Evolutionary conservation across 2,329 filamentous ascomycete species (phyloP), one percentile per base, ranked within the genome.

Genomic region (Onygena corvina): DNA sequence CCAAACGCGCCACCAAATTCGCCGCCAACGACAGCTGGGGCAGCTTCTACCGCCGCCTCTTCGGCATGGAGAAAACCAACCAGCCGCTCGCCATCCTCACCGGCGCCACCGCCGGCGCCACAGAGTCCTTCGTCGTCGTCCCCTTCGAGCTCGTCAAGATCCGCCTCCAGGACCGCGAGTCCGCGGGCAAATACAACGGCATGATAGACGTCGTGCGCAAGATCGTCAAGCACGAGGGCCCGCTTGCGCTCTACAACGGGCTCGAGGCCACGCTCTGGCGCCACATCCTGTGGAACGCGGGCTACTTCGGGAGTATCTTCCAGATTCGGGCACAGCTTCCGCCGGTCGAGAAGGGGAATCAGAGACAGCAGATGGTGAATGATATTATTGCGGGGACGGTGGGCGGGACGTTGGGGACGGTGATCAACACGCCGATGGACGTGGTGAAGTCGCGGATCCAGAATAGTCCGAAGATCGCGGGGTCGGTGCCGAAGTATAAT

Each of bases 141-240:
- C 92, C 92, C 46, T 98, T 98, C 67, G 92, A 95, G 75, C 80
- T 95, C 52, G 84, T 98, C 76, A 98, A 98, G 79, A 98, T 98
- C 65, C 83, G 92, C 58, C 77, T 98, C 42, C 92, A 98, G 69
- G 92, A 98, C 73, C 88, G 86, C 71, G 87, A 90, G 12, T 92
- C 88, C 46, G 87, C 90, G 35, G 80, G 84, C 64, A 94, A 75
- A 56, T 77, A 76, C 62, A 76, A 71, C 53, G 73, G 72, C 47
- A 70, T 74, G 63, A 57, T 70, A 7, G 71, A 75, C 49, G 75
- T 76, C 34, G 74, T 77, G 46, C 63, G 63, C 52, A 76, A 76
- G 79, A 94, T 87, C 34, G 75, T 95, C 59, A 79, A 79, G 64
- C 75, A 81, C 53, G 90, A 96, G 69, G 90, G 92, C 5, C 71